Percentiles rank a stretch among this genome's conserved stretches.
These are phyloP conservation scores for Iberis amara DNA, from an alignment of 441 rosid species.

Conservation along the genomic window DNA sequence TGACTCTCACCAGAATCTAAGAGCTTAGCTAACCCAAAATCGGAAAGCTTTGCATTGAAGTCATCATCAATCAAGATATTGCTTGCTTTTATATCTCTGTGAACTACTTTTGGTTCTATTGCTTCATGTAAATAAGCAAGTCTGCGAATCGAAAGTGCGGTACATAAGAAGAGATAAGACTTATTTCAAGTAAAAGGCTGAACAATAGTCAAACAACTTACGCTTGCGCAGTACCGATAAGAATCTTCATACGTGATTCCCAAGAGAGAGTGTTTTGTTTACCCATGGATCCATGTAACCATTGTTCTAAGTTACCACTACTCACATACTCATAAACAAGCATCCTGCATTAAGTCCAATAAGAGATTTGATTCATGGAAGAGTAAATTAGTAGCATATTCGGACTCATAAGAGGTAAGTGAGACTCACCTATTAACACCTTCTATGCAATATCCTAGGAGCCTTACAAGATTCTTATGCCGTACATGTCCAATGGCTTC, in stretches of 20 bases:
- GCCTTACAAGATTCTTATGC: slow-evolving; percentile 90
- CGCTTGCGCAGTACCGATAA: slow-evolving; percentile 73
- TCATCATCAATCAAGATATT: slow-evolving; percentile 68
- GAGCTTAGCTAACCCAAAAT: slow-evolving; percentile 80
- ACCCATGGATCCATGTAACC: slow-evolving; percentile 61
- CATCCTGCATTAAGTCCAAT: slow-evolving; percentile 40
- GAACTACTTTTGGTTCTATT: slow-evolving; percentile 78
- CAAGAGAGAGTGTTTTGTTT: slow-evolving; percentile 56
- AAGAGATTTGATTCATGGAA: not conserved
- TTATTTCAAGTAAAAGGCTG: slow-evolving; percentile 41
- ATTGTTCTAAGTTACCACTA: slow-evolving; percentile 80
- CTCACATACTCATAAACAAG: slow-evolving; percentile 72
- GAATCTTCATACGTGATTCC: slow-evolving; percentile 74
- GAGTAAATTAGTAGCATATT: slow-evolving; percentile 12
- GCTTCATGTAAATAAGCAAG: slow-evolving; percentile 82
- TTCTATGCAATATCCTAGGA: slow-evolving; percentile 82
- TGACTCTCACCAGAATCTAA: slow-evolving; percentile 67
- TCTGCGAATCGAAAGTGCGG: slow-evolving; percentile 35
- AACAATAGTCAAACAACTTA: slow-evolving; percentile 39
- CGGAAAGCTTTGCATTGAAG: slow-evolving; percentile 70
- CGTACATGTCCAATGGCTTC: slow-evolving; percentile 97
- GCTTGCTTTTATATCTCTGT: slow-evolving; percentile 76
- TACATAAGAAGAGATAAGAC: not conserved
- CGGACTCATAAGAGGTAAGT: slow-evolving; percentile 10
- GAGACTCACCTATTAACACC: slow-evolving; percentile 72